These are phyloP conservation scores for Solanum chilense DNA, from an alignment of 257 asterid species.

Conservation along the genomic window DNA sequence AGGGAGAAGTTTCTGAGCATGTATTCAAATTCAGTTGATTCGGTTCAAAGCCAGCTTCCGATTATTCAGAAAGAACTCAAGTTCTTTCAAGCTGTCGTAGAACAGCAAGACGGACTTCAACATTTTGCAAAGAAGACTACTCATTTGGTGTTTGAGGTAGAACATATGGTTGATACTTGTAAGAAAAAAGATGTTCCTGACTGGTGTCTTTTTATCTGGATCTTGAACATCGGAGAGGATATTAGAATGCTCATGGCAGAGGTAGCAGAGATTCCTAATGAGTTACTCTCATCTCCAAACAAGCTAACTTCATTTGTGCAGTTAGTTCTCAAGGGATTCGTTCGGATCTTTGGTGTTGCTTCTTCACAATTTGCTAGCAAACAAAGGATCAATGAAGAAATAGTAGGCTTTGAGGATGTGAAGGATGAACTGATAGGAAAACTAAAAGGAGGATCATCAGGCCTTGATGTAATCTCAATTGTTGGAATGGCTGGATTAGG, in stretches of 20 bases:
- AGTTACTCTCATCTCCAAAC: neutral
- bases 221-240: neutral
- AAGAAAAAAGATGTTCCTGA: conserved; percentile 3
- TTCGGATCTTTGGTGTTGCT: neutral
- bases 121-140: neutral
- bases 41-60: neutral
- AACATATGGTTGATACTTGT: neutral
- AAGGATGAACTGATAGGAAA: neutral
- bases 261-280: neutral
- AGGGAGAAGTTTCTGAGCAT: neutral
- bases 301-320: neutral
- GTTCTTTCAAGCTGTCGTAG: neutral
- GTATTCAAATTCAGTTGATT: neutral
- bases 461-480: neutral
- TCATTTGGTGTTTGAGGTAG: neutral
- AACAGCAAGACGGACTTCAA: neutral
- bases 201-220: conserved; percentile 3
- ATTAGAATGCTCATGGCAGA: neutral
- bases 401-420: neutral
- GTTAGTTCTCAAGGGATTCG: neutral
- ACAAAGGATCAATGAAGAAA: neutral
- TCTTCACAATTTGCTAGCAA: neutral
- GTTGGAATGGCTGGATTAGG: conserved; percentile 5
- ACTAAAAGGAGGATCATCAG: neutral
- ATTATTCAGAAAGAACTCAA: neutral